phyloP scores from a whole-genome alignment of 2,329 filamentous ascomycete genomes.

The Aspergillus piperis region DNA sequence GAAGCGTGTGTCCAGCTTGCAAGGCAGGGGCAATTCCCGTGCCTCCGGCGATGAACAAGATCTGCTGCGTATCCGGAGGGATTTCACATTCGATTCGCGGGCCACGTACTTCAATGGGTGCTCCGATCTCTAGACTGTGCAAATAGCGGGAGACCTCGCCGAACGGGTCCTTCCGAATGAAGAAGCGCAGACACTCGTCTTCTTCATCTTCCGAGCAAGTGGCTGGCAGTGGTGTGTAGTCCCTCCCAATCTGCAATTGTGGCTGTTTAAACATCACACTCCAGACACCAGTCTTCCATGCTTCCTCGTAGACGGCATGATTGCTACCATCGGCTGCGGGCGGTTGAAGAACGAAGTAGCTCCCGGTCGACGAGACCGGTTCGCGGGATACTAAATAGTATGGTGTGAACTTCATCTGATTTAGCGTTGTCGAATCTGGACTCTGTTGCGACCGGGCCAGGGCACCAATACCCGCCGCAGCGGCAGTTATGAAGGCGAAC shows the following conservation, averaged over 20 bases:
- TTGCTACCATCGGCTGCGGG: constrained; percentile 33
- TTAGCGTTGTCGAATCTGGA: constrained; percentile 30
- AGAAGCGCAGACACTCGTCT: constrained; percentile 62
- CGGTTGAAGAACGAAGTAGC: constrained; percentile 48
- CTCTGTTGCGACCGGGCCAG: constrained; percentile 36
- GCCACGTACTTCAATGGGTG: constrained; percentile 73
- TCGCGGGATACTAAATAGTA: constrained; percentile 47
- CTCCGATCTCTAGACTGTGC: constrained; percentile 62
- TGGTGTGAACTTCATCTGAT: constrained; percentile 42
- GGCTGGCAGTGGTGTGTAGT: constrained; percentile 79
- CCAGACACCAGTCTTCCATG: constrained; percentile 71
- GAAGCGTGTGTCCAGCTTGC: constrained; percentile 70
- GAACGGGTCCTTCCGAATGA: constrained; percentile 74
- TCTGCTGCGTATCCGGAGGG: constrained; percentile 55
- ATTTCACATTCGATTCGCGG: constrained; percentile 70
- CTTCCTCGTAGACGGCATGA: constrained; percentile 44
- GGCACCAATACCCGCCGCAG: constrained; percentile 40
- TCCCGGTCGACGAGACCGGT: constrained; percentile 49
- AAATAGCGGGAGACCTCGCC: constrained; percentile 89
- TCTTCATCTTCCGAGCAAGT: constrained; percentile 30
- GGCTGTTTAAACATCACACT: constrained; percentile 94
- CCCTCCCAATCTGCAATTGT: constrained; percentile 83
- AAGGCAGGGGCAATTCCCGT: constrained; percentile 90
- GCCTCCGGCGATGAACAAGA: constrained; percentile 87
- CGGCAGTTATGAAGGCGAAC: constrained; percentile 34